These are phyloP conservation scores for Apiospora malaysiana DNA, from an alignment of 2,329 filamentous ascomycete species.

Conservation along the genomic window DNA sequence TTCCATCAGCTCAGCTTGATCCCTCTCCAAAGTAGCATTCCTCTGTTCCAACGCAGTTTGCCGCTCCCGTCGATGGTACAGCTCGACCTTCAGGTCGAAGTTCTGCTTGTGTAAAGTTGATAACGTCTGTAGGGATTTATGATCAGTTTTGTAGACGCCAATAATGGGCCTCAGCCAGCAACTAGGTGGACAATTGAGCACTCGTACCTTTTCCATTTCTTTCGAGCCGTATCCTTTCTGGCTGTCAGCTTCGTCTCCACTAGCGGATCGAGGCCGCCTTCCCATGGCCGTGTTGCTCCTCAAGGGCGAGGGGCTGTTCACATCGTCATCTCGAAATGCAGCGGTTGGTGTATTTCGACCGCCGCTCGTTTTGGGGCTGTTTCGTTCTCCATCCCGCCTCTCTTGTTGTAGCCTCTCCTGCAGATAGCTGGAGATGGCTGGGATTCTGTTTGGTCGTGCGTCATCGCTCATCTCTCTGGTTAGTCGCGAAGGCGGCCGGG, in stretches of 20 bases:
- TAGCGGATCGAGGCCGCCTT: slow-evolving; percentile 51
- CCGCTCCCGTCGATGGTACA: slow-evolving; percentile 71
- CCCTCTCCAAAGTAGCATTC: slow-evolving; percentile 59
- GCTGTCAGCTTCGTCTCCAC: slow-evolving; percentile 47
- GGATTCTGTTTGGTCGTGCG: slow-evolving; percentile 41
- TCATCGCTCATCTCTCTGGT: slow-evolving; percentile 51
- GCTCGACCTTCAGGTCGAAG: slow-evolving; percentile 76
- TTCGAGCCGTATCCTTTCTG: slow-evolving; percentile 66
- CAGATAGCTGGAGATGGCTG: slow-evolving; percentile 55
- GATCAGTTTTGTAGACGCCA: slow-evolving; percentile 17
- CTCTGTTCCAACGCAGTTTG: slow-evolving; percentile 64
- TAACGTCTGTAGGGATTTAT: slow-evolving; percentile 55
- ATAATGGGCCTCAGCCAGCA: not conserved
- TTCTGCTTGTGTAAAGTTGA: slow-evolving; percentile 77
- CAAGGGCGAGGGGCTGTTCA: slow-evolving; percentile 46
- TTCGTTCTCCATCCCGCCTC: slow-evolving; percentile 55
- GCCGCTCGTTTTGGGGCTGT: slow-evolving; percentile 43
- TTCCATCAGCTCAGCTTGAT: slow-evolving; percentile 59
- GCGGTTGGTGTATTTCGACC: not conserved
- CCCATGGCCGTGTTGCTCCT: slow-evolving; percentile 40
- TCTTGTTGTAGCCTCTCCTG: slow-evolving; percentile 61
- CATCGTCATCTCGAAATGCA: slow-evolving; percentile 22
- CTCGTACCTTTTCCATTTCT: slow-evolving; percentile 69
- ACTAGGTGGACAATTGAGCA: slow-evolving; percentile 19
- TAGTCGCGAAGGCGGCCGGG: slow-evolving; percentile 47